Evolutionary conservation across 805 yeast species (phyloP), one percentile per base, ranked within the genome.

Genomic region (Maudiozyma saulgeensis): DNA sequence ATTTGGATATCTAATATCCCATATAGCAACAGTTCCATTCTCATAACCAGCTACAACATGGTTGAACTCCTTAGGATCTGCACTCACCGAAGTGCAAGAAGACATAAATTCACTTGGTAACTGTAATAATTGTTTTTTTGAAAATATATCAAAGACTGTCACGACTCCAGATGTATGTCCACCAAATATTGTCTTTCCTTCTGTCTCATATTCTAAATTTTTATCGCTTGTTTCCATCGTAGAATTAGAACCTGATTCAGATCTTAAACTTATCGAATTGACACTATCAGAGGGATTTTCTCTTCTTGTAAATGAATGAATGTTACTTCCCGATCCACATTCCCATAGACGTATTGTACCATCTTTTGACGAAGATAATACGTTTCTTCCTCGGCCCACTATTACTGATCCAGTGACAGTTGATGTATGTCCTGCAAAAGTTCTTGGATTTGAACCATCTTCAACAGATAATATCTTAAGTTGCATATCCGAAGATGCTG

Each of bases 271-370:
- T 9, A 72, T 45, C 2, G 59, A 53, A 9, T 69, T 66, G 1
- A 72, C 61, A 0, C 70, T 70, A 55, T 75, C 78, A 3, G 51
- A 49, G 2, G 64, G 43, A 18, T 67, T 64, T 35, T 64, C 68
- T 9, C 57, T 60, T 38, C 77, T 68, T 7, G 56, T 52, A 46
- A 78, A 71, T 37, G 68, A 63, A 56, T 73, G 66, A 4, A 83
- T 59, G 8, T 65, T 56, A 18, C 57, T 47, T 1, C 82, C 87
- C 1, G 74, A 58, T 0, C 85, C 82, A 61, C 87, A 78, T 56
- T 84, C 91, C 90, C 89, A 85, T 37, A 87, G 58, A 41, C 67
- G 71, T 1, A 82, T 68, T 0, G 76, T 58, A 0, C 87, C 87
- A 60, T 80, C 86, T 4, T 53, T 46, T 6, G 79, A 73, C 11